Evolutionary conservation across 345 rosid species (phyloP).

Genomic region (Syzygium aqueum): DNA sequence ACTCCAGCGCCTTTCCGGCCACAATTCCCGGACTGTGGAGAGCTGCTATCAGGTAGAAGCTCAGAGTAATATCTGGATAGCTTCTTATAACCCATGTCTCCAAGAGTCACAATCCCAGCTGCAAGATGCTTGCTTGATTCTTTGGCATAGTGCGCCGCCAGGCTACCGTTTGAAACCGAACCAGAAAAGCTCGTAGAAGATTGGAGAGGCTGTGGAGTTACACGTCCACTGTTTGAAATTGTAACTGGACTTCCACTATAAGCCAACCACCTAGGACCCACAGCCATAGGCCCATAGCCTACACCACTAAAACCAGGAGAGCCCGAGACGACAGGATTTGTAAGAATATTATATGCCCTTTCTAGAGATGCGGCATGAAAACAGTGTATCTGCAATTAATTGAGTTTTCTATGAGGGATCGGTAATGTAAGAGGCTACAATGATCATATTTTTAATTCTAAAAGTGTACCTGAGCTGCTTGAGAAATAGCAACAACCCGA

Average conservation of each 20-base stretch:
- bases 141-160: constrained; percentile 70
- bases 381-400: constrained; percentile 74
- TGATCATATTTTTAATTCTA: background rate
- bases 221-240: constrained; percentile 36
- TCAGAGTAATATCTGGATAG: constrained; percentile 65
- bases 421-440: background rate
- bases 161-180: constrained; percentile 39
- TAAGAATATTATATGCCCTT: constrained; percentile 50
- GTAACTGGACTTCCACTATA: constrained; percentile 70
- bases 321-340: constrained; percentile 47
- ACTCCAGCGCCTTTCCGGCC: constrained; percentile 48
- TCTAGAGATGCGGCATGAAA: constrained; percentile 54
- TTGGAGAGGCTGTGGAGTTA: constrained; percentile 55
- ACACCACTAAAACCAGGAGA: constrained; percentile 44
- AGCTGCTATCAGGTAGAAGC: constrained; percentile 58
- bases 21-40: constrained; percentile 32
- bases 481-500: constrained; percentile 81
- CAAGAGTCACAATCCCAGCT: constrained; percentile 74
- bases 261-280: constrained; percentile 95
- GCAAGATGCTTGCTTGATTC: constrained; percentile 93
- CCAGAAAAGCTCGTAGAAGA: constrained; percentile 45
- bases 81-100: constrained; percentile 75
- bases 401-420: background rate
- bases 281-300: constrained; percentile 93
- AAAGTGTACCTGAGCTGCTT: constrained; percentile 57